Evolutionary conservation across 805 yeast species (phyloP).

Genomic region (Cyberlindnera saturnus): DNA sequence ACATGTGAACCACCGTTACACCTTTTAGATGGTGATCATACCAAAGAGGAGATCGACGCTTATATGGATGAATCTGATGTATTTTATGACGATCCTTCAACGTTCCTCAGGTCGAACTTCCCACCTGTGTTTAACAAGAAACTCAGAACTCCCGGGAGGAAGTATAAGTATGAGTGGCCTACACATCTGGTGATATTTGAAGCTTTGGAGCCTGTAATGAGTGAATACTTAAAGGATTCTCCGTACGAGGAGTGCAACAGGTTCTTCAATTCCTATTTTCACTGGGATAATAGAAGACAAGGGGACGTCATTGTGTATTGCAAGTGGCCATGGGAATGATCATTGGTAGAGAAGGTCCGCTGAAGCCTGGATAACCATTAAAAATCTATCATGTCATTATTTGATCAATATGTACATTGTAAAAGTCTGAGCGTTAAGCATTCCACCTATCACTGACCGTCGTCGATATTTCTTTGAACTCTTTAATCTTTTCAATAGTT

Average conservation of each 20-base stretch:
- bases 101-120: conserved; percentile 50
- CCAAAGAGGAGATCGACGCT: conserved; percentile 27
- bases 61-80: conserved; percentile 87
- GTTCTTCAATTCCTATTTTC: conserved; percentile 73
- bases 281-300: conserved; percentile 76
- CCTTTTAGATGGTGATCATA: conserved; percentile 26
- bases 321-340: conserved; percentile 30
- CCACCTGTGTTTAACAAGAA: conserved; percentile 31
- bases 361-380: neutral
- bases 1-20: conserved; percentile 87
- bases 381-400: neutral
- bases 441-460: conserved; percentile 13
- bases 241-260: conserved; percentile 43
- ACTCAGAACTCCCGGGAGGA: conserved; percentile 20
- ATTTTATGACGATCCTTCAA: conserved; percentile 61
- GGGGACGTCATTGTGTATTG: conserved; percentile 75
- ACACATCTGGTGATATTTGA: conserved; percentile 68
- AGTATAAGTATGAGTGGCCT: conserved; percentile 54
- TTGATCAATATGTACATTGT: neutral
- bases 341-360: neutral
- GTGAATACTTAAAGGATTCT: conserved; percentile 32
- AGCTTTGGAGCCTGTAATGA: conserved; percentile 44
- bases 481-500: conserved; percentile 11
- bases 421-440: conserved; percentile 3
- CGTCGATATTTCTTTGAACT: neutral